Conservation (phyloP, 306 rosid species). For the Canavalia ensiformis region DNA sequence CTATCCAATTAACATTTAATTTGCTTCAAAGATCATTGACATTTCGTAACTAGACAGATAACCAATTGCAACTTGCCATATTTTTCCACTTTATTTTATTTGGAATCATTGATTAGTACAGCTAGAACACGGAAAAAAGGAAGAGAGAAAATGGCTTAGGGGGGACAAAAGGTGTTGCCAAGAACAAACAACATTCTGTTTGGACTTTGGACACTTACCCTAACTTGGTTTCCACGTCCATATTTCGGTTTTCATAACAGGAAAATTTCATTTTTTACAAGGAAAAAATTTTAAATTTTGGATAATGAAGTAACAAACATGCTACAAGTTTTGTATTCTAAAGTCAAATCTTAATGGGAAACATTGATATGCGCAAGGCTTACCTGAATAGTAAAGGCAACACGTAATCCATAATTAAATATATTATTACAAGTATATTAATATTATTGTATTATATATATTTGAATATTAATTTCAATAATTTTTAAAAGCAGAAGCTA, state of each 20-base stretch:
- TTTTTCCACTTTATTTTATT: not conserved
- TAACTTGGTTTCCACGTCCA: too few relatives aligned
- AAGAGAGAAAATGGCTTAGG: not conserved
- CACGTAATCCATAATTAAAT: not conserved
- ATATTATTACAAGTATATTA: not conserved
- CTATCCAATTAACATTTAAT: conserved; percentile 29
- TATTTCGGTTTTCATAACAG: too few relatives aligned
- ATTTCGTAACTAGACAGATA: conserved; percentile 24
- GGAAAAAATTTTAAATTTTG: too few relatives aligned
- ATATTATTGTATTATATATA: not conserved
- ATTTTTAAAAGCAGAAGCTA: not conserved
- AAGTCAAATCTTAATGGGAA: not conserved
- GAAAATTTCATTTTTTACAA: too few relatives aligned
- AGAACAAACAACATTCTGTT: not conserved
- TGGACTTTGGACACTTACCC: too few relatives aligned
- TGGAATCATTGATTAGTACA: conserved; percentile 27
- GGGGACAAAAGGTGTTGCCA: not conserved
- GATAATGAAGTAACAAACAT: too few relatives aligned
- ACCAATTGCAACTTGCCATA: conserved; percentile 21
- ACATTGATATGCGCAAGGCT: not conserved
- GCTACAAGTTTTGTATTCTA: not conserved
- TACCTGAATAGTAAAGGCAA: not conserved
- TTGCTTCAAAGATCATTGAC: conserved; percentile 14
- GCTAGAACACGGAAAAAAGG: not conserved
- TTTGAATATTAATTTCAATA: not conserved